Evolutionary conservation across 805 yeast species (phyloP), one percentile per base, ranked within the genome.

Genomic region (Wickerhamomyces rabaulensis): DNA sequence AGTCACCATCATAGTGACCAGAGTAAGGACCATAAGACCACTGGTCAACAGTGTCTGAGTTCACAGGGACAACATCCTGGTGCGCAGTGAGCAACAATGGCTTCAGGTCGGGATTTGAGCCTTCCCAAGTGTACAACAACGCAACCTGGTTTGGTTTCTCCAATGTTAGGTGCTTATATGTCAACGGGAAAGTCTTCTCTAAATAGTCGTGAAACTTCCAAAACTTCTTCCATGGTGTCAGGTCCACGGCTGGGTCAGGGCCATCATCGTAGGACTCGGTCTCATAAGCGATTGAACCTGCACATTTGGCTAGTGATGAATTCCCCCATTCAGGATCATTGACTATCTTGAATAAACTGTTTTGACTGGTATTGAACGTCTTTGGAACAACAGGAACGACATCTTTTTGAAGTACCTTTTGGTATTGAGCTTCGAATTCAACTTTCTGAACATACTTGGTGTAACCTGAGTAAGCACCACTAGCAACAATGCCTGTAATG

Each of bases 61-160:
- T 84, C 6, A 86, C 84, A 0, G 96, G 95, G 15, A 88, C 96
- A 1, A 84, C 88, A 59, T 88, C 96, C 60, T 82, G 88, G 62
- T 88, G 96, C 4, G 94, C 92, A 63, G 85, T 76, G 39, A 87
- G 67, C 63, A 88, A 53, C 16, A 82, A 54, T 12, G 96, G 96
- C 61, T 84, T 81, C 52, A 82, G 64, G 2, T 61, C 50, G 6
- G 56, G 26, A 38, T 76, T 60, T 4, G 76, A 60, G 12, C 96
- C 96, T 47, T 71, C 60, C 77, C 87, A 78, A n/a, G 86, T 80
- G 58, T 71, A 75, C 3, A 87, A 68, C 42, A 87, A 64, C 5
- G 87, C 89, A 47, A 79, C 71, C n/a, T 78, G 73, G 57, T 87
- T 86, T 42, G 84, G 76, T 21, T 64, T 71, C 45, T 74, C 79